phyloP scores from a whole-genome alignment of 78 protist species.

The Speleostelium caveatum region DNA sequence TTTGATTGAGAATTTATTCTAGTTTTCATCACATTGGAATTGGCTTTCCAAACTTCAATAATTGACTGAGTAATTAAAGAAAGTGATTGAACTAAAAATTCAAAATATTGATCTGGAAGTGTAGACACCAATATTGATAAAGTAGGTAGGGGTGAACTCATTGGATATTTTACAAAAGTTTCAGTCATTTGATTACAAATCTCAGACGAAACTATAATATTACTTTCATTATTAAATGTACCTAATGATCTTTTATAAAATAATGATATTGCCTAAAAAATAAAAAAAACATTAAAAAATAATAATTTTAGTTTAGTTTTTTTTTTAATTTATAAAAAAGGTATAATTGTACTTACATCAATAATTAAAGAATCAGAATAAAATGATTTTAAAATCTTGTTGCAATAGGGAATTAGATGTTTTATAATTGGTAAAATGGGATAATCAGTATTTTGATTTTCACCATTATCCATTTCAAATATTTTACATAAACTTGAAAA shows the following conservation, averaged over 20 bases:
- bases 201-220: background rate
- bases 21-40: background rate
- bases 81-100: constrained; percentile 3
- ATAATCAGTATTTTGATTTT: background rate
- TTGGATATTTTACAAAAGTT: constrained; percentile 10
- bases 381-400: constrained; percentile 9
- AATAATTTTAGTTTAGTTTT: background rate
- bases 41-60: constrained; percentile 5
- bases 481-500: constrained; percentile 24
- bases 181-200: constrained; percentile 12
- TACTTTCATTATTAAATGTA: background rate
- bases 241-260: constrained; percentile 16
- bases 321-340: background rate
- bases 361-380: constrained; percentile 5
- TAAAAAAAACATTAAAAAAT: background rate
- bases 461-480: constrained; percentile 15
- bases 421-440: constrained; percentile 27
- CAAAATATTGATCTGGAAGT: constrained; percentile 7
- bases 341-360: too few relatives aligned
- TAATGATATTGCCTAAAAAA: constrained; percentile 25
- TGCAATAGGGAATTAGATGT: constrained; percentile 18
- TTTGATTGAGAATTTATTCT: constrained; percentile 2
- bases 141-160: background rate
- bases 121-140: background rate
- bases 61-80: background rate